Evolutionary conservation across 352 stramenopile species (phyloP).

Genomic region (Globisporangium emineosum): DNA sequence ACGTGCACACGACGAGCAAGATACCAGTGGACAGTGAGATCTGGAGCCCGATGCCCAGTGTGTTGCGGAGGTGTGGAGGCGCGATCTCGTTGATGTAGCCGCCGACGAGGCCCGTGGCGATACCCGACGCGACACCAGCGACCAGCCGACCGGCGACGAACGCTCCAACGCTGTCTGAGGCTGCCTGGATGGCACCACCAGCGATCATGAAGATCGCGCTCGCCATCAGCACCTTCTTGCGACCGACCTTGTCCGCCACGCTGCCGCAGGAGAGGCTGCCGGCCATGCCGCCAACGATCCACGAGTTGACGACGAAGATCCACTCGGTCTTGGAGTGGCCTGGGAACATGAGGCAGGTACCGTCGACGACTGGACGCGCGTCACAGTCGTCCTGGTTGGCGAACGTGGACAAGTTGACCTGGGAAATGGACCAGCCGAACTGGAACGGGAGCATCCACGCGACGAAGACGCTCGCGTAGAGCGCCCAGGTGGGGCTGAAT

Average conservation of each 20-base stretch:
- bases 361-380: constrained; percentile 31
- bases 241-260: constrained; percentile 49
- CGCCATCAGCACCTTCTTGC: constrained; percentile 24
- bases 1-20: constrained; percentile 36
- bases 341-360: constrained; percentile 58
- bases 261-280: constrained; percentile 35
- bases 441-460: constrained; percentile 45
- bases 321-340: constrained; percentile 50
- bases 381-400: constrained; percentile 38
- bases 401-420: constrained; percentile 52
- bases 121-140: constrained; percentile 40
- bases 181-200: constrained; percentile 31
- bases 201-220: constrained; percentile 38
- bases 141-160: constrained; percentile 40
- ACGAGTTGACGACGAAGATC: constrained; percentile 50
- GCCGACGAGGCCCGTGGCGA: constrained; percentile 26
- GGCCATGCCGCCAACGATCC: constrained; percentile 55
- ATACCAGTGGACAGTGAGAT: constrained; percentile 47
- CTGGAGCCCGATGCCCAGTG: constrained; percentile 35
- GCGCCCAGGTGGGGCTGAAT: constrained; percentile 27
- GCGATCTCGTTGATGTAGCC: constrained; percentile 52
- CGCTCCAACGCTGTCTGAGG: constrained; percentile 24
- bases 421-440: constrained; percentile 51
- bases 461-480: constrained; percentile 41
- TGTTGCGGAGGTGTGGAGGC: constrained; percentile 31